Base-by-base conservation (phyloP, 108 stramenopile species). In the Heterococcus sp. region DNA sequence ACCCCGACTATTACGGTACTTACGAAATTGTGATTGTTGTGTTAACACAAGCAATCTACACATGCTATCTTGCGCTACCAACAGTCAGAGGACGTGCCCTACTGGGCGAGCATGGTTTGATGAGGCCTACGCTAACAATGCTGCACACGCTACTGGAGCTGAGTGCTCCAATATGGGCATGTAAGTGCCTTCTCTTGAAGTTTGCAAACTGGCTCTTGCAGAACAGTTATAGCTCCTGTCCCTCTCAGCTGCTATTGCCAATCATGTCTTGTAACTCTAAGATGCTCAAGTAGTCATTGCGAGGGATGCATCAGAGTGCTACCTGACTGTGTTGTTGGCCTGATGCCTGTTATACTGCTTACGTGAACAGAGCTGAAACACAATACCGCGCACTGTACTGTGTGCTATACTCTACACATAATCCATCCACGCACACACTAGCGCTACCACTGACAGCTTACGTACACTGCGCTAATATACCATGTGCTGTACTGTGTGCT, bases 21-120 rank as follows among this genome's bases (percentile, higher is more conserved):
- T n/a, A n/a, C n/a, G n/a, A n/a, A n/a, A n/a, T n/a, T n/a, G n/a
- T n/a, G n/a, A n/a, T n/a, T n/a, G n/a, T n/a, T n/a, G n/a, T n/a
- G n/a, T n/a, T n/a, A n/a, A n/a, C n/a, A n/a, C n/a, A n/a, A n/a
- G n/a, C n/a, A n/a, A n/a, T n/a, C n/a, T n/a, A n/a, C n/a, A n/a
- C n/a, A n/a, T n/a, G n/a, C n/a, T n/a, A n/a, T n/a, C n/a, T n/a
- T n/a, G n/a, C n/a, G n/a, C n/a, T n/a, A n/a, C n/a, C n/a, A n/a
- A n/a, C 79, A 81, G 79, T 28, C 40, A 38, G 27, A 71, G 70
- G 32, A 65, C 38, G 14, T 81, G 90, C 75, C 84, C 89, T 2
- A 86, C 64, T 27, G 90, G 86, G 14, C 84, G 73, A 66, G 86
- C 88, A 4, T 90, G 90, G 90, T 89, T 89, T 32, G 89, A 85